Evolutionary conservation across 805 yeast genomes (phyloP).

Genomic region (Lipomyces anomalus): DNA sequence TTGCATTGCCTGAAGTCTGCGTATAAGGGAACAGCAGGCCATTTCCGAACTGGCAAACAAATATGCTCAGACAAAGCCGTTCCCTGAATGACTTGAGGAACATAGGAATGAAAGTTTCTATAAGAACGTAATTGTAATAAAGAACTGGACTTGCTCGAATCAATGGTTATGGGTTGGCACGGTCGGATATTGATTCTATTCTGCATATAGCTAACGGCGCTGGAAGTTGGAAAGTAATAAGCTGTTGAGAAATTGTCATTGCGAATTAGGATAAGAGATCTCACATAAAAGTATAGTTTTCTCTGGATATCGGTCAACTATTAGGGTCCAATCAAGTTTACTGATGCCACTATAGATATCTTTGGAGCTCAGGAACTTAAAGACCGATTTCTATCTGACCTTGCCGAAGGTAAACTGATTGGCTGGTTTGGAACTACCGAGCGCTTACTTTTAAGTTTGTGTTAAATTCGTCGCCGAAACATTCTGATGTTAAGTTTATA

Average conservation of each 20-base stretch:
- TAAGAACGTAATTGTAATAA: conserved; percentile 36
- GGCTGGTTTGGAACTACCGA: conserved; percentile 65
- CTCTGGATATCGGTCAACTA: conserved; percentile 42
- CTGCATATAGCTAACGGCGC: conserved; percentile 33
- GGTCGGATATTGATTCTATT: neutral
- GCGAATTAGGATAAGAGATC: neutral
- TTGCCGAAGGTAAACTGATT: conserved; percentile 40
- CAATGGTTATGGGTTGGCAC: conserved; percentile 30
- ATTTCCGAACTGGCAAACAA: conserved; percentile 36
- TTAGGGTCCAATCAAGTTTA: conserved; percentile 42
- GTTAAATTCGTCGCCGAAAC: no score
- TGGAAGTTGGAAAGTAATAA: conserved; percentile 36
- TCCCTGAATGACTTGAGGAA: conserved; percentile 39
- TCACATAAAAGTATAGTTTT: conserved; percentile 33
- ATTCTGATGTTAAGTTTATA: no score
- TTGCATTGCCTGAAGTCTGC: conserved; percentile 30
- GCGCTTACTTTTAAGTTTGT: no score
- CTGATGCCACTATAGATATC: conserved; percentile 41
- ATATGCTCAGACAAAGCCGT: conserved; percentile 35
- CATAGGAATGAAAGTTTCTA: conserved; percentile 38
- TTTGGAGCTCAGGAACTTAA: conserved; percentile 41
- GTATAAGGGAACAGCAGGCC: conserved; percentile 39
- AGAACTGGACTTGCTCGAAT: conserved; percentile 39
- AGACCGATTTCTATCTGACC: conserved; percentile 37
- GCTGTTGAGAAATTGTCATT: neutral